Conservation (phyloP, 768 basidiomycete genomes). For the Antrodiella citrinella region DNA sequence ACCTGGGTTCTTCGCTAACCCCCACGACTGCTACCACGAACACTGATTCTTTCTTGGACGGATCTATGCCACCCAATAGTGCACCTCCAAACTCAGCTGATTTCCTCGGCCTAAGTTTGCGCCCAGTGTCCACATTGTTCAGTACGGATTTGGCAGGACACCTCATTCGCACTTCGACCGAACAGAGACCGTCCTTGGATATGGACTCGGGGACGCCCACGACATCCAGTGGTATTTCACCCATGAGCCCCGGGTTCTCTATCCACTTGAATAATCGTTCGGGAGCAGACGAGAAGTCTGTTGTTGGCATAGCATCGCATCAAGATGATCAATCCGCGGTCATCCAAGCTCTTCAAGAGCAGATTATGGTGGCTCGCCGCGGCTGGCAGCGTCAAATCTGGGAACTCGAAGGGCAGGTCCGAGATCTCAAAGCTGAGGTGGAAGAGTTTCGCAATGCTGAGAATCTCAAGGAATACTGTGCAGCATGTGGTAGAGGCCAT, state of each 20-base stretch:
- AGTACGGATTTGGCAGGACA: slow-evolving; percentile 53
- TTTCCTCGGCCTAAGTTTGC: slow-evolving; percentile 60
- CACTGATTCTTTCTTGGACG: slow-evolving; percentile 3
- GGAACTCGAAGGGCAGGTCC: slow-evolving; percentile 70
- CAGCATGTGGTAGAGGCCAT: slow-evolving; percentile 49
- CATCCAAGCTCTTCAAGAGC: slow-evolving; percentile 51
- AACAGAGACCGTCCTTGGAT: slow-evolving; percentile 30
- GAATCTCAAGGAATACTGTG: slow-evolving; percentile 38
- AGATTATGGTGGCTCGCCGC: slow-evolving; percentile 46
- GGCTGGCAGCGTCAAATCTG: slow-evolving; percentile 67
- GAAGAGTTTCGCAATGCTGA: slow-evolving; percentile 42
- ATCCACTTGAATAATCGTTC: slow-evolving; percentile 10
- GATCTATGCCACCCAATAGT: slow-evolving; percentile 38
- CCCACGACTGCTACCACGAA: slow-evolving; percentile 13
- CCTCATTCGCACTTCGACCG: not conserved
- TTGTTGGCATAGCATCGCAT: slow-evolving; percentile 12
- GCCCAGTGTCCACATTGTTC: slow-evolving; percentile 72
- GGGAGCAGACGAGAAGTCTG: slow-evolving; percentile 24
- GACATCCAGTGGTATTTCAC: slow-evolving; percentile 40
- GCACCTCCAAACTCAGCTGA: slow-evolving; percentile 57
- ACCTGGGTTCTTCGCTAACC: slow-evolving; percentile 8
- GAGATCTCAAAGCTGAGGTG: slow-evolving; percentile 62
- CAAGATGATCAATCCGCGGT: slow-evolving; percentile 36
- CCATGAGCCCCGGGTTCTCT: slow-evolving; percentile 35
- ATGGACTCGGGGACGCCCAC: slow-evolving; percentile 43